Conservation (phyloP, 345 rosid species). For the Pistacia vera region DNA sequence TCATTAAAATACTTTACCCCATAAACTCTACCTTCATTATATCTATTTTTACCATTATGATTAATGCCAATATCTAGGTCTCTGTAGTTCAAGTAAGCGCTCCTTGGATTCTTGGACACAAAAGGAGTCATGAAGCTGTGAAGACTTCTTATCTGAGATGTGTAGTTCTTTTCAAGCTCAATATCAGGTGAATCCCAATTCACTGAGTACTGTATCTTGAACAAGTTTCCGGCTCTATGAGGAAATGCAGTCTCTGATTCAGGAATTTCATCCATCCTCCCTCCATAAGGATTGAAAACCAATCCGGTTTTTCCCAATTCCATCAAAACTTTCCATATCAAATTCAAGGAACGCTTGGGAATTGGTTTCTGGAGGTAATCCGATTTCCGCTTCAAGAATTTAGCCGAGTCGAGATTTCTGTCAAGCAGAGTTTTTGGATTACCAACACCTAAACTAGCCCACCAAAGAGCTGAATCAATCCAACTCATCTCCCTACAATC, state of each 20-base stretch:
- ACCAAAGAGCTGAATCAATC: slow-evolving; percentile 58
- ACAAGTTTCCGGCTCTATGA: slow-evolving; percentile 56
- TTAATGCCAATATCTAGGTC: slow-evolving; percentile 25
- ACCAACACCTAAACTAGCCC: slow-evolving; percentile 19
- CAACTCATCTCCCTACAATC: slow-evolving; percentile 55
- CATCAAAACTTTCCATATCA: slow-evolving; percentile 42
- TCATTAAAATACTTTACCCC: slow-evolving; percentile 21
- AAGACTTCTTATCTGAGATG: neutral
- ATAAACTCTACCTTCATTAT: slow-evolving; percentile 19
- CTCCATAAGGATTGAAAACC: slow-evolving; percentile 64
- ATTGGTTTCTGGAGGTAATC: slow-evolving; percentile 61
- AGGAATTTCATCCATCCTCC: slow-evolving; percentile 53
- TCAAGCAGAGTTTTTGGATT: slow-evolving; percentile 23
- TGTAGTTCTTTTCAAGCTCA: slow-evolving; percentile 1
- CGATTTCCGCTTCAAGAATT: slow-evolving; percentile 59
- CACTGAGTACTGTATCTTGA: slow-evolving; percentile 51
- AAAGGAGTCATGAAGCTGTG: slow-evolving; percentile 31
- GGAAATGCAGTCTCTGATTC: slow-evolving; percentile 46
- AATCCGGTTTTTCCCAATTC: slow-evolving; percentile 33
- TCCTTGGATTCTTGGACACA: slow-evolving; percentile 38
- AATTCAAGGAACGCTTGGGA: slow-evolving; percentile 30
- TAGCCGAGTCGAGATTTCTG: slow-evolving; percentile 23
- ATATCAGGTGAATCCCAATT: slow-evolving; percentile 40
- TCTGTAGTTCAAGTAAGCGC: slow-evolving; percentile 30
- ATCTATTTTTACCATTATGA: slow-evolving; percentile 8